Evolutionary conservation across 2,329 filamentous ascomycete species (phyloP).

Genomic region (Ophiostoma triangulosporum): DNA sequence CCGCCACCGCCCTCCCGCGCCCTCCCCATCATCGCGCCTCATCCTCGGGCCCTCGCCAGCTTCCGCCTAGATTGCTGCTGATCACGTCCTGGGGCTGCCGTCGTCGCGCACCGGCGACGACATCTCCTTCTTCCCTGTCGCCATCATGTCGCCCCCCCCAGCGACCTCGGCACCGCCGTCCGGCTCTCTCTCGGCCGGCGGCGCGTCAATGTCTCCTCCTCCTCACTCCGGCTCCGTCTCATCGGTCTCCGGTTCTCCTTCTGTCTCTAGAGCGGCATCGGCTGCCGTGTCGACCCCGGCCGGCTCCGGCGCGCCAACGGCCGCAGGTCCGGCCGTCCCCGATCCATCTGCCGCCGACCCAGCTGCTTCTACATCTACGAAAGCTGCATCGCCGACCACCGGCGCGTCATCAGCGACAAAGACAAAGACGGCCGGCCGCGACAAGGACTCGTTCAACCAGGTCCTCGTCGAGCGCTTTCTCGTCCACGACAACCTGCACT

Average conservation of each 20-base stretch:
- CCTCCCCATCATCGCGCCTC: slow-evolving; percentile 3
- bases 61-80: background rate
- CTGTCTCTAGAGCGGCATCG: background rate
- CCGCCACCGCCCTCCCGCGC: background rate
- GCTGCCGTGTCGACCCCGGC: background rate
- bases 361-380: background rate
- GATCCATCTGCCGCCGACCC: background rate
- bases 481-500: slow-evolving; percentile 39
- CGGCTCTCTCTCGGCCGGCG: slow-evolving; percentile 5
- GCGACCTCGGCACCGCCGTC: slow-evolving; percentile 20
- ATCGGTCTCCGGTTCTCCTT: background rate
- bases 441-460: slow-evolving; percentile 41
- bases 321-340: background rate
- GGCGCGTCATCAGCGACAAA: background rate
- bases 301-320: background rate
- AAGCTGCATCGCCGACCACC: background rate
- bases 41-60: background rate
- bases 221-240: background rate
- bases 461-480: slow-evolving; percentile 41
- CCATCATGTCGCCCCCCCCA: slow-evolving; percentile 30
- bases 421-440: slow-evolving; percentile 24
- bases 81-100: slow-evolving; percentile 11
- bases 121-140: slow-evolving; percentile 14
- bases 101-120: slow-evolving; percentile 25
- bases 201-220: slow-evolving; percentile 7